A percentile compares a stretch with the other conserved stretches of the same genome.
Conservation (phyloP, 768 basidiomycete species). For the Psilocybe sp. region DNA sequence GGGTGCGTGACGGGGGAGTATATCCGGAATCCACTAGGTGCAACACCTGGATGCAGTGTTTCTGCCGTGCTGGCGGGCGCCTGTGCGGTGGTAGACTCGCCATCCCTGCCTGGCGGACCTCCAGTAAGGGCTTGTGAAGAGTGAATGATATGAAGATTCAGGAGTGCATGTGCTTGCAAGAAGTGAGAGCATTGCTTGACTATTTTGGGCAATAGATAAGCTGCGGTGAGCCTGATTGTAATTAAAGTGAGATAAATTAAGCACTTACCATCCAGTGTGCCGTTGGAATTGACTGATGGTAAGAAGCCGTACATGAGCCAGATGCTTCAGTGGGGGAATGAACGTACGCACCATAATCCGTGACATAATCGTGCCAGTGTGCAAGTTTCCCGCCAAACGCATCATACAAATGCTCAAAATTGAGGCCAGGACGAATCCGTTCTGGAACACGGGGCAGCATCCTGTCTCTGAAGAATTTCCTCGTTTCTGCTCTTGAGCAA, state of each 20-base stretch:
- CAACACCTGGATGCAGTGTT: constrained; percentile 56
- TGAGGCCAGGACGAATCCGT: constrained; percentile 45
- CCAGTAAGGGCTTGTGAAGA: constrained; percentile 57
- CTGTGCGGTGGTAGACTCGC: constrained; percentile 21
- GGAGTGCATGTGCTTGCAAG: constrained; percentile 78
- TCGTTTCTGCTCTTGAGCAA: constrained; percentile 69
- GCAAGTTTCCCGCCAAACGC: constrained; percentile 84
- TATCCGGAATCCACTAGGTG: constrained; percentile 63
- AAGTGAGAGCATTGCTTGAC: constrained; percentile 82
- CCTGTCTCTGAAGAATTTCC: constrained; percentile 60
- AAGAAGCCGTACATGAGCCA: not conserved
- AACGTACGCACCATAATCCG: constrained; percentile 58
- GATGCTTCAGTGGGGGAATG: not conserved
- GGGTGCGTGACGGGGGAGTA: constrained; percentile 42
- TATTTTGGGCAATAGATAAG: constrained; percentile 23
- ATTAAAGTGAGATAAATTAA: constrained; percentile 3
- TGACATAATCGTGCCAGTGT: constrained; percentile 80
- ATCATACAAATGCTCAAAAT: constrained; percentile 72
- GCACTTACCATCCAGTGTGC: constrained; percentile 63
- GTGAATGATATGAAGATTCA: constrained; percentile 87
- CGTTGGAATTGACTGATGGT: constrained; percentile 64
- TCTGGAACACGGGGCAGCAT: constrained; percentile 73
- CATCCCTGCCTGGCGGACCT: constrained; percentile 18
- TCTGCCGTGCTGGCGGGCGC: constrained; percentile 40
- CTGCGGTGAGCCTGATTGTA: not conserved